These are phyloP conservation scores for Cercospora berteroae DNA, from an alignment of 2,329 filamentous ascomycete species.

Conservation along the genomic window DNA sequence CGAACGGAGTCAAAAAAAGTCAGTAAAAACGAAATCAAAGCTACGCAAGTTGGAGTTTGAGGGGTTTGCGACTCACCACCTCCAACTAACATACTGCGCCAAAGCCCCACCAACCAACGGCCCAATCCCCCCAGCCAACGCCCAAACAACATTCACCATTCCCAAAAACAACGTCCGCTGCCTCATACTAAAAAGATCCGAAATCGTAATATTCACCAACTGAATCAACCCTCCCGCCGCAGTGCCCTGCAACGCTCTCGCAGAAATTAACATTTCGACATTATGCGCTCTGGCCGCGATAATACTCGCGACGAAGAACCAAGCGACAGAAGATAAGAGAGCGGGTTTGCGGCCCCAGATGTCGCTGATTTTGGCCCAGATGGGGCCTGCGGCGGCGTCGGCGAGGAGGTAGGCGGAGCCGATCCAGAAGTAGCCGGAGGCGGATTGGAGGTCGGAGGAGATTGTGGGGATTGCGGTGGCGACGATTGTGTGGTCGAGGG, in stretches of 20 bases:
- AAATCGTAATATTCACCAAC: conserved; percentile 55
- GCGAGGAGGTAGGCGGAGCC: conserved; percentile 71
- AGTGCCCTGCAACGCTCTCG: conserved; percentile 54
- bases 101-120: conserved; percentile 56
- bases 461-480: conserved; percentile 68
- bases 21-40: neutral
- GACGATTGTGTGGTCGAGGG: conserved; percentile 56
- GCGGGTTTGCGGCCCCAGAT: conserved; percentile 60
- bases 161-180: conserved; percentile 48
- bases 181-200: conserved; percentile 54
- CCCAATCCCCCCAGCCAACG: conserved; percentile 53
- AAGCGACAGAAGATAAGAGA: conserved; percentile 47
- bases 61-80: conserved; percentile 48
- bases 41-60: too few species aligned
- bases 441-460: conserved; percentile 61
- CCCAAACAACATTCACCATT: conserved; percentile 55
- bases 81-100: conserved; percentile 47
- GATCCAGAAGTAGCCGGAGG: conserved; percentile 77
- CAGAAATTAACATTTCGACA: conserved; percentile 55
- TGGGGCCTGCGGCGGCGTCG: conserved; percentile 63
- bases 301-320: conserved; percentile 53
- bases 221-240: conserved; percentile 55
- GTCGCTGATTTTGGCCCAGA: conserved; percentile 65
- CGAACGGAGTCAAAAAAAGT: neutral
- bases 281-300: conserved; percentile 49